phyloP scores from a whole-genome alignment of 495 filamentous ascomycete genomes.

The Podospora anserina region DNA sequence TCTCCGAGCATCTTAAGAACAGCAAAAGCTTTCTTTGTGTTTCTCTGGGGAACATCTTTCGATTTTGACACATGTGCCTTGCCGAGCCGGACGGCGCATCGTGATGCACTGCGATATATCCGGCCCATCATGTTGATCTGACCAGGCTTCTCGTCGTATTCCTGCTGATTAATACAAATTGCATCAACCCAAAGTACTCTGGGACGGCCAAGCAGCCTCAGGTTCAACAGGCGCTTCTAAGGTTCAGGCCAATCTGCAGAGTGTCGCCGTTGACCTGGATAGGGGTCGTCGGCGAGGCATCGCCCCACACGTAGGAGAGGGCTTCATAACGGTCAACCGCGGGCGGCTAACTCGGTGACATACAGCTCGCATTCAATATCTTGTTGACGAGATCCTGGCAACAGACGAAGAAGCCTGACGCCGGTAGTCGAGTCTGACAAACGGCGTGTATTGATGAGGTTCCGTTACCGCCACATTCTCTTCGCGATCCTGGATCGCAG shows the following conservation, averaged over 20 bases:
- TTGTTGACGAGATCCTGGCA: conserved; percentile 9
- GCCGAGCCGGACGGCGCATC: conserved; percentile 18
- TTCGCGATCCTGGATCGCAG: not conserved
- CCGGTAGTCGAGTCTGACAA: not conserved
- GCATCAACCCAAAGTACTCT: conserved; percentile 23
- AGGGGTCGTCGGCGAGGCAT: not conserved
- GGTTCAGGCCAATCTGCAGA: conserved; percentile 9
- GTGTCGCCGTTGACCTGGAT: conserved; percentile 12
- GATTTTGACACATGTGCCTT: not conserved
- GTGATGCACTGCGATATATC: conserved; percentile 15
- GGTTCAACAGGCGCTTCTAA: conserved; percentile 14
- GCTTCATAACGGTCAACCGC: conserved; percentile 25
- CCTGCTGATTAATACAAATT: conserved; percentile 26
- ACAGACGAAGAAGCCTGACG: conserved; percentile 11
- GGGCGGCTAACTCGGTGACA: conserved; percentile 2
- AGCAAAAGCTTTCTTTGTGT: conserved; percentile 8
- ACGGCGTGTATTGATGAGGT: conserved; percentile 6
- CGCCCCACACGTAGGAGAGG: conserved; percentile 37
- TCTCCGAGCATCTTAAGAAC: conserved; percentile 3
- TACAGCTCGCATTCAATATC: conserved; percentile 14
- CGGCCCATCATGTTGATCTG: conserved; percentile 18
- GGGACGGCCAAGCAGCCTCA: not conserved
- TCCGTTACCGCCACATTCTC: not conserved
- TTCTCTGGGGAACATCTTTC: not conserved
- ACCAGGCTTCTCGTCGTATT: conserved; percentile 15